phyloP scores from a whole-genome alignment of 805 yeast genomes.

The Wickerhamomyces ciferrii region DNA sequence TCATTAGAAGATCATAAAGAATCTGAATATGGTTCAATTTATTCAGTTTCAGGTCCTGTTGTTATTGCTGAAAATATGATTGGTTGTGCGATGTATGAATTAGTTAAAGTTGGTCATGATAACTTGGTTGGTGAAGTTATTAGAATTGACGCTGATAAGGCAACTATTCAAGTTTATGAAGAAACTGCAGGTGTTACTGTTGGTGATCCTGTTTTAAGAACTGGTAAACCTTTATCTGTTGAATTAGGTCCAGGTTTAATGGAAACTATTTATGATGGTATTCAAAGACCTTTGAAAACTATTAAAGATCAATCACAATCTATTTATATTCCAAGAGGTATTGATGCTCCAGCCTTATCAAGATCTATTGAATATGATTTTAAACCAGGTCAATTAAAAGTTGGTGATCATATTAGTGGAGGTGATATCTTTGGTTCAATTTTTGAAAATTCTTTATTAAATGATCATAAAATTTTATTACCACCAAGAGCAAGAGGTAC shows the following conservation, averaged over 20 bases:
- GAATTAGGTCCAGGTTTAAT: constrained; percentile 99
- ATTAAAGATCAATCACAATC: constrained; percentile 85
- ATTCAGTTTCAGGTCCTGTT: constrained; percentile 97
- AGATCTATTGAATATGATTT: constrained; percentile 83
- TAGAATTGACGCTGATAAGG: constrained; percentile 93
- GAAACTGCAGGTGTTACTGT: constrained; percentile 99
- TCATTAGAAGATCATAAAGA: constrained; percentile 73
- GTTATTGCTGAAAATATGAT: constrained; percentile 97
- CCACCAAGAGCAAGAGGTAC: constrained; percentile 99
- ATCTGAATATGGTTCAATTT: constrained; percentile 80
- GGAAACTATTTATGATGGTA: constrained; percentile 99
- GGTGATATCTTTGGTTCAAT: constrained; percentile 96
- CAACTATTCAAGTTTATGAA: constrained; percentile 98
- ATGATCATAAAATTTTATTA: constrained; percentile 88
- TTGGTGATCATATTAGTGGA: constrained; percentile 97
- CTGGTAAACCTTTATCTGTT: constrained; percentile 98
- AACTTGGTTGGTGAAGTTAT: constrained; percentile 97
- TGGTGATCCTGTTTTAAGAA: constrained; percentile 97
- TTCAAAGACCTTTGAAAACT: constrained; percentile 96
- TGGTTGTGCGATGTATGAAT: constrained; percentile 99
- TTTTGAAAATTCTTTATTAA: constrained; percentile 87
- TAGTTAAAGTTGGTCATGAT: constrained; percentile 97
- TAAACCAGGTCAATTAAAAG: constrained; percentile 70
- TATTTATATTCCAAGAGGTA: constrained; percentile 98
- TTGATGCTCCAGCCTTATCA: constrained; percentile 91